phyloP scores from a whole-genome alignment of 305 asterid genomes.

The Fraxinus dipetala region DNA sequence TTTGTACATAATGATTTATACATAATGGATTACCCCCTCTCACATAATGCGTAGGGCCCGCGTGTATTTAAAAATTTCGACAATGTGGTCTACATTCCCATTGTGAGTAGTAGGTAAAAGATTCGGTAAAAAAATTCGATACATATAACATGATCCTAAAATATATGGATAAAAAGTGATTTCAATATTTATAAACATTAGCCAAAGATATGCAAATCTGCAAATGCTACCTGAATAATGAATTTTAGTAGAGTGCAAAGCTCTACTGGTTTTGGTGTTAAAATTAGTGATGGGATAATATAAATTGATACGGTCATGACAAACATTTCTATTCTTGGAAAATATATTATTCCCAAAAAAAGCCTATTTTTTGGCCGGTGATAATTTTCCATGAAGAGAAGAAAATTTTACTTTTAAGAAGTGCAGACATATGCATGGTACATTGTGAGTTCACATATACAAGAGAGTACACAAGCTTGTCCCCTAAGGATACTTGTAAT shows the following conservation, averaged over 20 bases:
- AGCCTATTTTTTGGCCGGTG: slow-evolving; percentile 2
- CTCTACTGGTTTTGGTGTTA: background rate
- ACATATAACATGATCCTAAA: too few species aligned
- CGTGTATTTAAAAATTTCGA: too few species aligned
- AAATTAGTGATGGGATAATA: background rate
- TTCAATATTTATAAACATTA: background rate
- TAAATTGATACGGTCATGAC: background rate
- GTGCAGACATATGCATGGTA: slow-evolving; percentile 26
- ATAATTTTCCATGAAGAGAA: slow-evolving; percentile 22
- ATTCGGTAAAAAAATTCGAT: too few species aligned
- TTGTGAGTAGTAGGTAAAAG: too few species aligned
- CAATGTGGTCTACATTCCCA: too few species aligned
- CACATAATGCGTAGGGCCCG: too few species aligned
- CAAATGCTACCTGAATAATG: background rate
- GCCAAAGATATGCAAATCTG: background rate
- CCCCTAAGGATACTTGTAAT: slow-evolving; percentile 24
- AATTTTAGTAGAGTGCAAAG: background rate
- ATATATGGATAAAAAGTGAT: background rate
- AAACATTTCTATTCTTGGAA: slow-evolving; percentile 10
- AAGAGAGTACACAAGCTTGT: slow-evolving; percentile 11
- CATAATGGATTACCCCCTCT: too few species aligned
- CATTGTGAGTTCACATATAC: slow-evolving; percentile 4
- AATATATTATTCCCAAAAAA: background rate
- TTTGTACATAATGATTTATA: too few species aligned
- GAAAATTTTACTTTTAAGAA: slow-evolving; percentile 26